Base-by-base conservation (phyloP, 2,329 filamentous ascomycete genomes). In the Tolypocladium cylindrosporum region DNA sequence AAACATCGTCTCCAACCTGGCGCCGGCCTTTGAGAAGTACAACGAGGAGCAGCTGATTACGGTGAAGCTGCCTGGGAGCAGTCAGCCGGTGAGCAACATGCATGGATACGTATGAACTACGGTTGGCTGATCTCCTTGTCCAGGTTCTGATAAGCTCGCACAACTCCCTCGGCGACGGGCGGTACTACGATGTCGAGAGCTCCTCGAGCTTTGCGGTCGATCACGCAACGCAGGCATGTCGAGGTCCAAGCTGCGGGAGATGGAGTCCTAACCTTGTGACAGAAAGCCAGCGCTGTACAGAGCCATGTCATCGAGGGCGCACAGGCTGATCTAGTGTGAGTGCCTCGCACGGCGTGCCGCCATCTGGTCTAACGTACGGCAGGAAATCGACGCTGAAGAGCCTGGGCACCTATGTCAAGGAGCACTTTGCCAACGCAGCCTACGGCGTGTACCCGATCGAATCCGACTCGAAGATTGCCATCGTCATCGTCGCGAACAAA, bases 41-140 rank as follows among this genome's bases (percentile, higher is more conserved):
- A 97, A 97, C 68, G 93, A 99, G 75, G 88, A 92, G 74, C 94
- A 99, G 74, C 89, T 97, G 72, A 77, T 86, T 54, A 91, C 91
- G 19, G 87, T 90, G 61, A 96, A 95, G 80, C 83, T 99, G 58
- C 93, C 93, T 0, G 91, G 91, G 37, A 85, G 89, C 70, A 93
- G 85, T 72, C 86, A 91, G 72, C 67, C 69, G 57, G 75, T 77
- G 58, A 54, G 72, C 66, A 39, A 56, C 53, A 13, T 21, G 10
- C 24, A 42, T 34, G 16, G 5, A 16, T 19, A 19, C 21, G 21
- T n/a, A 48, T 21, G n/a, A 40, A 40, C 42, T 43, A 11, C 10
- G 10, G 19, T 48, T n/a, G 50, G 42, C 64, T 69, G 52, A 64
- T 37, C n/a, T 19, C 13, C 8, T 11, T 27, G 24, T 51, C 21